A percentile compares a stretch with the other conserved stretches of the same genome.
phyloP scores from a whole-genome alignment of 495 filamentous ascomycete species.

The Penicillium odoratum region DNA sequence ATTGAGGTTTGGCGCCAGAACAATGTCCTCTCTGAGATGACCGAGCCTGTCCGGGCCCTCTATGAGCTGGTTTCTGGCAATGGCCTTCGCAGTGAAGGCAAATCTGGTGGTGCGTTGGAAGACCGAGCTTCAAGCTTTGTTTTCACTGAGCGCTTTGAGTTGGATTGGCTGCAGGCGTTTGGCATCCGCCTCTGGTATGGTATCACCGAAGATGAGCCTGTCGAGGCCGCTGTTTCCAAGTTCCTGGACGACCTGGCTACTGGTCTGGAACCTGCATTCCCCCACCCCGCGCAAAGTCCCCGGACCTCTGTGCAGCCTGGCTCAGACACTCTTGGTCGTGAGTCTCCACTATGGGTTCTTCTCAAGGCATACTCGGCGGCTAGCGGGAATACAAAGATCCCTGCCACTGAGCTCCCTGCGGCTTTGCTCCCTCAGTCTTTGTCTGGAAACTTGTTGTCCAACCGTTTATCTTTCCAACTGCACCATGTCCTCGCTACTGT shows the following conservation, averaged over 20 bases:
- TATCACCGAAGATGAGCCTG: slow-evolving; percentile 61
- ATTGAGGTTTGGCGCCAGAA: slow-evolving; percentile 80
- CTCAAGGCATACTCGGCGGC: slow-evolving; percentile 71
- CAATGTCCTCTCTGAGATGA: slow-evolving; percentile 80
- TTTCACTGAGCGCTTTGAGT: slow-evolving; percentile 74
- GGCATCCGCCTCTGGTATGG: slow-evolving; percentile 87
- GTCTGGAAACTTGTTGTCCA: slow-evolving; percentile 66
- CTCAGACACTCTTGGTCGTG: slow-evolving; percentile 50
- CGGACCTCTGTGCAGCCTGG: slow-evolving; percentile 50
- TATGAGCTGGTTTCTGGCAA: slow-evolving; percentile 91
- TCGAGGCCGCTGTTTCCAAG: slow-evolving; percentile 67
- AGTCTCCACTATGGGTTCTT: slow-evolving; percentile 84
- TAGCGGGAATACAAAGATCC: slow-evolving; percentile 21
- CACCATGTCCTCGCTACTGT: slow-evolving; percentile 56
- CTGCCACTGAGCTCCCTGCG: slow-evolving; percentile 33
- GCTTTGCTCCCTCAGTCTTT: slow-evolving; percentile 50
- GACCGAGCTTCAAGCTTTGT: slow-evolving; percentile 74
- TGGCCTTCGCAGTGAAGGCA: slow-evolving; percentile 74
- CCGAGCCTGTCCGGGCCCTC: slow-evolving; percentile 77
- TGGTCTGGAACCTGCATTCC: slow-evolving; percentile 58
- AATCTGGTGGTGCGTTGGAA: slow-evolving; percentile 61
- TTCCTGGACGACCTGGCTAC: slow-evolving; percentile 68
- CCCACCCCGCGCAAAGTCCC: slow-evolving; percentile 61
- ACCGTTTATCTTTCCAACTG: slow-evolving; percentile 82
- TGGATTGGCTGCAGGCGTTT: slow-evolving; percentile 93